Base-by-base conservation (phyloP, 306 rosid genomes). In the Lithocarpus polystachyus region DNA sequence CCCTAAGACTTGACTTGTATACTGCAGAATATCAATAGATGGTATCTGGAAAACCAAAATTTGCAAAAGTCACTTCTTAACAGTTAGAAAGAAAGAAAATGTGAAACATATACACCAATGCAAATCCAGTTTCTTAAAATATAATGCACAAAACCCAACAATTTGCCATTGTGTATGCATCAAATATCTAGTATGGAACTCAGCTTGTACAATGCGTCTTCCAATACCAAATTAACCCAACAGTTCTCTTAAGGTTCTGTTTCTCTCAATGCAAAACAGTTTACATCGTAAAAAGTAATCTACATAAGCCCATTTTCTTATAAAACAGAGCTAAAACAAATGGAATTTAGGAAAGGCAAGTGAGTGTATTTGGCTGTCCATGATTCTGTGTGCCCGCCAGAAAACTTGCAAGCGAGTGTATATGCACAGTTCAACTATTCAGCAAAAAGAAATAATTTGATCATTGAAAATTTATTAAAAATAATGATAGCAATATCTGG, bases 1-100 rank as follows among this genome's bases (percentile, higher is more conserved):
- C 74, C 99, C 97, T 82, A 94, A 81, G 73, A 92, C 89, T 85
- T 92, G 97, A 80, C 89, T 68, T 71, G 97, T 87, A 85, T 91
- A 89, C 77, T 88, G 85, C 82, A 86, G 81, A 84, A 94, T 89
- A 87, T 91, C 89, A 79, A 83, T 76, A 40, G 87, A 88, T 4
- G 97, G 99, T 70, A 92, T 91, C 99, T 94, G 92, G 84, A 87
- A 52, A 56, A 68, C 67, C 71, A 72, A 76, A 71, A 69, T 55
- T 80, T 37, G 73, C 67, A 71, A 19, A 75, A 55, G 70, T 79
- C 74, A 79, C 45, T 75, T 81, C 76, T 67, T 65, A 37, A 26
- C 6, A 9, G 23, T 33, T 35, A 18, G 48, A 3, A 33, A 33
- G 71, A 33, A 67, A 67, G 40, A 7, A 4, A 33, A 18, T 19